These are phyloP conservation scores for Tricholomella constricta DNA, from an alignment of 768 basidiomycete species.

Conservation along the genomic window DNA sequence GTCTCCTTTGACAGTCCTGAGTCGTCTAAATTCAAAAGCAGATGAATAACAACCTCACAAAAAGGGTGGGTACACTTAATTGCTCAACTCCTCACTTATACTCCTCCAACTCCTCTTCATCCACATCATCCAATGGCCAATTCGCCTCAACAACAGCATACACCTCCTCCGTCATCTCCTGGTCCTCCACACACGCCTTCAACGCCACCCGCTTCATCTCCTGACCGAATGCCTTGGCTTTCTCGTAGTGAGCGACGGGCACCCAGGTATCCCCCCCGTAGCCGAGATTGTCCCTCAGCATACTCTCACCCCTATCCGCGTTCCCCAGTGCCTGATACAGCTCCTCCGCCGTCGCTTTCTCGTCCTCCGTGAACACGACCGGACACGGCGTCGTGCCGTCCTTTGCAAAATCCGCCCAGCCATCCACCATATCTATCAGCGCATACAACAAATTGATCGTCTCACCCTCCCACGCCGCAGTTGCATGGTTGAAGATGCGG, in stretches of 20 bases:
- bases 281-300: slow-evolving; percentile 18
- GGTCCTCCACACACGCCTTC: slow-evolving; percentile 16
- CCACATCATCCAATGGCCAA: slow-evolving; percentile 43
- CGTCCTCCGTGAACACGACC: slow-evolving; percentile 29
- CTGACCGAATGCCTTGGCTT: slow-evolving; percentile 25
- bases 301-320: slow-evolving; percentile 11
- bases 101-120: slow-evolving; percentile 30
- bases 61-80: neutral
- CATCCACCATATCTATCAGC: slow-evolving; percentile 26
- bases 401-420: slow-evolving; percentile 26
- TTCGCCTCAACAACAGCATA: slow-evolving; percentile 31
- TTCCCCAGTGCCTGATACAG: slow-evolving; percentile 22
- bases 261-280: slow-evolving; percentile 33
- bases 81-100: neutral
- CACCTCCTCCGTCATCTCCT: slow-evolving; percentile 23
- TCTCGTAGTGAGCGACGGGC: slow-evolving; percentile 29
- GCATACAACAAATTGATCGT: slow-evolving; percentile 29
- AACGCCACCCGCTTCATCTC: slow-evolving; percentile 22
- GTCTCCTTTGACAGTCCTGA: neutral
- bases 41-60: neutral
- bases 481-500: slow-evolving; percentile 31
- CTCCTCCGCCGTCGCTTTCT: slow-evolving; percentile 24
- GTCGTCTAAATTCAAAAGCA: neutral
- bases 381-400: slow-evolving; percentile 33
- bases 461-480: slow-evolving; percentile 35